phyloP scores from a whole-genome alignment of 2,329 filamentous ascomycete species.

The Colletotrichum acutatum region DNA sequence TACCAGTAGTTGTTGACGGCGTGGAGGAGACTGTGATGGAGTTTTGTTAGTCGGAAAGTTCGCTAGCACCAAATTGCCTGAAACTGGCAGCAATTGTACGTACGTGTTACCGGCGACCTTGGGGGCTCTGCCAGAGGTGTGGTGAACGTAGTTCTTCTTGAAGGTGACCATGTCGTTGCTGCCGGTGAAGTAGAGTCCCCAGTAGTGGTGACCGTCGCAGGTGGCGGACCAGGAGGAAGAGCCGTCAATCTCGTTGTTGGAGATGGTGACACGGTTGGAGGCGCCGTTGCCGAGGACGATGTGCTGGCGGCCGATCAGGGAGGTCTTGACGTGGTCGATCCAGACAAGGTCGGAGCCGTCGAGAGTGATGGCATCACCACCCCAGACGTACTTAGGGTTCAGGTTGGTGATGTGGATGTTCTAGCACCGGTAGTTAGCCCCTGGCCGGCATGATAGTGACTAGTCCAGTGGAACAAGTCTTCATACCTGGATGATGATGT shows the following conservation, averaged over 20 bases:
- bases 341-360: conserved; percentile 58
- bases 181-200: conserved; percentile 68
- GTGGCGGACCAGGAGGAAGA: conserved; percentile 63
- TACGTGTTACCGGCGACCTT: conserved; percentile 66
- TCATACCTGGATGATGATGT: conserved; percentile 65
- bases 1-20: conserved; percentile 71
- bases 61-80: too few relatives aligned
- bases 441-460: not conserved
- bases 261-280: conserved; percentile 67
- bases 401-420: conserved; percentile 62
- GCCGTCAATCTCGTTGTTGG: conserved; percentile 70
- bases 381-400: conserved; percentile 69
- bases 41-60: not conserved
- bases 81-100: not conserved
- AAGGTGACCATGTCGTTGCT: conserved; percentile 66
- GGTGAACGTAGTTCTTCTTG: conserved; percentile 70
- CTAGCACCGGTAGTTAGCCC: not conserved
- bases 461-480: not conserved
- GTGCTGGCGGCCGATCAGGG: conserved; percentile 69
- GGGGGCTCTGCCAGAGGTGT: conserved; percentile 66
- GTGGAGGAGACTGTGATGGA: conserved; percentile 54
- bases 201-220: conserved; percentile 70
- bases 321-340: conserved; percentile 67
- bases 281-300: conserved; percentile 66
- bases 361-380: conserved; percentile 67